A percentile compares a stretch with the other conserved stretches of the same genome.
Conservation (phyloP, 306 rosid genomes). For the Herpetospermum pedunculosum region DNA sequence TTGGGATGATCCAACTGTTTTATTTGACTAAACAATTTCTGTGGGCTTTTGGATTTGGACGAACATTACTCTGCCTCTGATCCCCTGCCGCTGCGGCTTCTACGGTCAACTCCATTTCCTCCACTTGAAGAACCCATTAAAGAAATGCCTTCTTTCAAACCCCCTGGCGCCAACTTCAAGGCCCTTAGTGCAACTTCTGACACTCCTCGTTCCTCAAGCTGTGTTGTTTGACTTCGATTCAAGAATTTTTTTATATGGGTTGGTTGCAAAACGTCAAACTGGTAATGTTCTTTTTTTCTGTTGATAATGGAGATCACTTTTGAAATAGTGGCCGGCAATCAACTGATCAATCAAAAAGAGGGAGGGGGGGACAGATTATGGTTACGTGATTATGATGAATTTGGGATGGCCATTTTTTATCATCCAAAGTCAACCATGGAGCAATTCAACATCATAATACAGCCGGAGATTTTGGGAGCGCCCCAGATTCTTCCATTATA, state of each 20-base stretch:
- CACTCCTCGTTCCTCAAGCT: not conserved
- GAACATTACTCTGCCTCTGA: not conserved
- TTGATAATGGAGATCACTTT: constrained; percentile 8
- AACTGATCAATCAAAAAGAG: not conserved
- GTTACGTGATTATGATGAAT: constrained; percentile 8
- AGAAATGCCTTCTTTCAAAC: not conserved
- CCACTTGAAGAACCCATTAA: not conserved
- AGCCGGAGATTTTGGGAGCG: not conserved
- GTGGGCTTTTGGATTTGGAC: not conserved
- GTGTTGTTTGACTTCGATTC: constrained; percentile 1
- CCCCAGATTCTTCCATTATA: not conserved
- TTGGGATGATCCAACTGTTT: not conserved
- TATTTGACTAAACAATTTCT: not conserved
- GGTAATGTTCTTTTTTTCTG: not conserved
- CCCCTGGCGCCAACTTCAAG: not conserved
- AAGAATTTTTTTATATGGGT: not conserved
- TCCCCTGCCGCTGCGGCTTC: not conserved
- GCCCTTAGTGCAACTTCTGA: not conserved
- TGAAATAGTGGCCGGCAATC: constrained; percentile 10
- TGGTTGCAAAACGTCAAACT: constrained; percentile 1
- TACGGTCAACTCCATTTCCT: not conserved
- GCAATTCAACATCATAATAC: not conserved
- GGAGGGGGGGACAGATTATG: not conserved
- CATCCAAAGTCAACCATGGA: not conserved
- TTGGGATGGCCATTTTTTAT: not conserved